Base-by-base conservation (phyloP, 2,329 filamentous ascomycete species). In the Diaporthe longicolla region DNA sequence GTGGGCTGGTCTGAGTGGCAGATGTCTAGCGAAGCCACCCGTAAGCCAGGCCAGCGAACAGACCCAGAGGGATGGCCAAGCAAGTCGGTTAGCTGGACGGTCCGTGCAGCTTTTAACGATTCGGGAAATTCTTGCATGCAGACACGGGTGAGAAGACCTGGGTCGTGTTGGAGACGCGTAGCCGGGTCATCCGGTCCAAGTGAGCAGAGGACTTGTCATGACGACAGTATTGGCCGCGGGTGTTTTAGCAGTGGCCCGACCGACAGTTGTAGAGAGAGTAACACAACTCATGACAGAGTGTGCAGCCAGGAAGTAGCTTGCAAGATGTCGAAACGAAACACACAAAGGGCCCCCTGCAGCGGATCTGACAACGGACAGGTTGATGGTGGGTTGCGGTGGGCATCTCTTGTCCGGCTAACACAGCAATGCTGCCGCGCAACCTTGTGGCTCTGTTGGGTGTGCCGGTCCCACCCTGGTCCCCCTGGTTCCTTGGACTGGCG, bases 101-200 rank as follows among this genome's bases (percentile, higher is more conserved):
- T 70, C 50, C 48, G 40, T 70, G 66, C 54, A 43, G 57, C 40
- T 43, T 29, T 70, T 52, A 24, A 65, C 70, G 63, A 37, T 70
- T 65, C 48, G 48, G 70, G 70, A 70, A 48, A 45, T 63, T 66
- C 73, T 66, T 69, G 70, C 73, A 70, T 69, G 70, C 73, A 70
- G 66, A 32, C 24, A 35, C 59, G 24, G 71, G 24, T 19, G 55
- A 73, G 29, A 15, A 35, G 19, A 45, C n/a, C 54, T 58, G 52
- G 73, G 59, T 24, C 55, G 58, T 52, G 58, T 52, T 66, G 43
- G 63, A 52, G n/a, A 75, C 68, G 74, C 74, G 74, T 69, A 71
- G 70, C 59, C 71, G 72, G 68, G 37, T 74, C 59, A 50, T 58
- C 54, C 68, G 74, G 74, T 43, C 73, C 70, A 63, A 26, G 32